phyloP scores from a whole-genome alignment of 2,329 filamentous ascomycete genomes.

The Penicillium fuscoglaucum region DNA sequence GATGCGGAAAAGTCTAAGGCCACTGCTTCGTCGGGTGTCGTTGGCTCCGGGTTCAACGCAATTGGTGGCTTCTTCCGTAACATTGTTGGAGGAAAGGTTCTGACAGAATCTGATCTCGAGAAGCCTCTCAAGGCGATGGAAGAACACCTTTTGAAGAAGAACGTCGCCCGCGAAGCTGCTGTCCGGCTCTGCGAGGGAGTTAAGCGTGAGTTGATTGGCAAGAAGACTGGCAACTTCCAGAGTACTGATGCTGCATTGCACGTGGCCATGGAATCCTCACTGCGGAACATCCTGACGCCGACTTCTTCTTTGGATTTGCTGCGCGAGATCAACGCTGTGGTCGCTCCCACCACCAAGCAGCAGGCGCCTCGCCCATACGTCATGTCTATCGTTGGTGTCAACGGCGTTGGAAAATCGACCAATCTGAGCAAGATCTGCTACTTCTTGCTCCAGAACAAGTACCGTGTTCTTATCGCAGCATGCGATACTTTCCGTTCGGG shows the following conservation, averaged over 20 bases:
- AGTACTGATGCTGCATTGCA: slow-evolving; percentile 80
- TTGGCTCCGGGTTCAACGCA: slow-evolving; percentile 76
- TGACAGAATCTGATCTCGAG: slow-evolving; percentile 84
- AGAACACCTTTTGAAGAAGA: slow-evolving; percentile 90
- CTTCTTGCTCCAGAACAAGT: slow-evolving; percentile 95
- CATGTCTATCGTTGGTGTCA: slow-evolving; percentile 97
- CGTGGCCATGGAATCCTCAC: slow-evolving; percentile 83
- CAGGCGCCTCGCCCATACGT: slow-evolving; percentile 79
- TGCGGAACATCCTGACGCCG: slow-evolving; percentile 93
- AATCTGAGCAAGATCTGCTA: slow-evolving; percentile 98
- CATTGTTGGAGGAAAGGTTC: slow-evolving; percentile 87
- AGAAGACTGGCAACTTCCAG: slow-evolving; percentile 91
- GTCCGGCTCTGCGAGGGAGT: slow-evolving; percentile 88
- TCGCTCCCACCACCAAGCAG: slow-evolving; percentile 63
- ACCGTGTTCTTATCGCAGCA: slow-evolving; percentile 89
- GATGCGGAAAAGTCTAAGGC: slow-evolving; percentile 61
- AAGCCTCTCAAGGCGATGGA: slow-evolving; percentile 96
- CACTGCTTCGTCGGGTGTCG: slow-evolving; percentile 59
- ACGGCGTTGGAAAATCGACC: slow-evolving; percentile 96
- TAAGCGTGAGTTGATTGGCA: slow-evolving; percentile 82
- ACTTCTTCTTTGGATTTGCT: slow-evolving; percentile 93
- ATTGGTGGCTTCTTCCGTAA: slow-evolving; percentile 90
- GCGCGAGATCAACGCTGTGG: slow-evolving; percentile 83
- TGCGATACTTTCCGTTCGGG: slow-evolving; percentile 97
- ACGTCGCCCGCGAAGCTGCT: slow-evolving; percentile 91